Percentiles rank a stretch among this genome's conserved stretches.
phyloP scores from a whole-genome alignment of 495 filamentous ascomycete species.

The Neurospora terricola region DNA sequence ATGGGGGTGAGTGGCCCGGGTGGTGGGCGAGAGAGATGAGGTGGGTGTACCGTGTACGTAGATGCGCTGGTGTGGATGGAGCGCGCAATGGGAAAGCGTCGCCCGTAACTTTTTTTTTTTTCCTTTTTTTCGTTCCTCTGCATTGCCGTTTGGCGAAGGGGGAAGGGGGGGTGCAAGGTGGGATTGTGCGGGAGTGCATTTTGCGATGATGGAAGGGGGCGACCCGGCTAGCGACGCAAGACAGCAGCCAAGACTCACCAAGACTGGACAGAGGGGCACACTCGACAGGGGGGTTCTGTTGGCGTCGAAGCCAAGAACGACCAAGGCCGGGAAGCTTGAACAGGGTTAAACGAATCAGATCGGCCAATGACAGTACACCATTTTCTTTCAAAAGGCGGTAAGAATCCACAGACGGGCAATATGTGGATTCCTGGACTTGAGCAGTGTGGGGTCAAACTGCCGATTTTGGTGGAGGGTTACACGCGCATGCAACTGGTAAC shows the following conservation, averaged over 20 bases:
- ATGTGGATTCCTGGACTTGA: background rate
- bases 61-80: background rate
- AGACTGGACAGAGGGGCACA: slow-evolving; percentile 5
- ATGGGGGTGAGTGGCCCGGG: background rate
- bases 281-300: background rate
- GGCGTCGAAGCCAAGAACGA: background rate
- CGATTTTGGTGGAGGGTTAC: background rate
- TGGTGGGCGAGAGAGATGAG: background rate
- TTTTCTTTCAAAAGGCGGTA: slow-evolving; percentile 21
- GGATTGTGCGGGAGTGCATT: slow-evolving; percentile 13
- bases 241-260: slow-evolving; percentile 10
- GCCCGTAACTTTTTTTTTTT: slow-evolving; percentile 1
- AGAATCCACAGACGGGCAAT: slow-evolving; percentile 8
- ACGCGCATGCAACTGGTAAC: slow-evolving; percentile 7
- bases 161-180: slow-evolving; percentile 7
- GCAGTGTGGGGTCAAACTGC: slow-evolving; percentile 3
- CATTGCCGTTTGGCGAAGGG: slow-evolving; percentile 14
- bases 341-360: slow-evolving; percentile 3
- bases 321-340: background rate
- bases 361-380: slow-evolving; percentile 1
- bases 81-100: slow-evolving; percentile 1
- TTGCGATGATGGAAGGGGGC: slow-evolving; percentile 20
- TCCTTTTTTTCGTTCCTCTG: slow-evolving; percentile 14
- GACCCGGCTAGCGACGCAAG: slow-evolving; percentile 15
- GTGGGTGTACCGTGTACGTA: background rate